phyloP scores from a whole-genome alignment of 441 rosid genomes.

The Macaranga tanarius region DNA sequence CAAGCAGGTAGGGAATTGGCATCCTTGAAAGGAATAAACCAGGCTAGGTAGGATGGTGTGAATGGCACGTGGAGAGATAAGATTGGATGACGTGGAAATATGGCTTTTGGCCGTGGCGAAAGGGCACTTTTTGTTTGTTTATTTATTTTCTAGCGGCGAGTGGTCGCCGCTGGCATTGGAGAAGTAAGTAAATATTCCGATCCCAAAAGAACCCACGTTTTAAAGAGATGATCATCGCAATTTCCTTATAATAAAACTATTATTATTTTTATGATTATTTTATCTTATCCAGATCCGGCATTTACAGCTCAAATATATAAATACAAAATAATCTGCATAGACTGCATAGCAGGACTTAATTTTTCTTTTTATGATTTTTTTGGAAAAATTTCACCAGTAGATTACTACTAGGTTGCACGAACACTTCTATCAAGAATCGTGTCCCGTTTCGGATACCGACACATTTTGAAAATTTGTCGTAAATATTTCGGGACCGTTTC shows the following conservation, averaged over 20 bases:
- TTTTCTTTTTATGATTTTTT: no score
- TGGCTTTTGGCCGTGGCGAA: slow-evolving; percentile 24
- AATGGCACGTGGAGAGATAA: slow-evolving; percentile 20
- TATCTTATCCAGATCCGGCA: background rate
- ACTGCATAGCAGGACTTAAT: no score
- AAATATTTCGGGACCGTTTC: no score
- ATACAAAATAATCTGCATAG: no score
- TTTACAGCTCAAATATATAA: no score
- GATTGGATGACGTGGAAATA: slow-evolving; percentile 1
- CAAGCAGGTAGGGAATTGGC: slow-evolving; percentile 18
- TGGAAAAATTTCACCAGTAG: no score
- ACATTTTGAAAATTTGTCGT: no score
- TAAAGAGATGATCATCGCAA: background rate
- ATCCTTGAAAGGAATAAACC: slow-evolving; percentile 22
- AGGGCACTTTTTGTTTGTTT: slow-evolving; percentile 16
- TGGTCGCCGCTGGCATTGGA: slow-evolving; percentile 28
- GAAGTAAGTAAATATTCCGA: background rate
- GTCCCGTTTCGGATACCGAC: no score
- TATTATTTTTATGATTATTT: background rate
- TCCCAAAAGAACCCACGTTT: background rate
- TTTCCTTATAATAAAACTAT: no score
- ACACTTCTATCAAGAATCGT: no score
- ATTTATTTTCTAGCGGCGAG: slow-evolving; percentile 26
- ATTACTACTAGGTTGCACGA: no score
- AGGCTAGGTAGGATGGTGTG: background rate